phyloP scores from a whole-genome alignment of 805 yeast species.

The Candida krabiensis region DNA sequence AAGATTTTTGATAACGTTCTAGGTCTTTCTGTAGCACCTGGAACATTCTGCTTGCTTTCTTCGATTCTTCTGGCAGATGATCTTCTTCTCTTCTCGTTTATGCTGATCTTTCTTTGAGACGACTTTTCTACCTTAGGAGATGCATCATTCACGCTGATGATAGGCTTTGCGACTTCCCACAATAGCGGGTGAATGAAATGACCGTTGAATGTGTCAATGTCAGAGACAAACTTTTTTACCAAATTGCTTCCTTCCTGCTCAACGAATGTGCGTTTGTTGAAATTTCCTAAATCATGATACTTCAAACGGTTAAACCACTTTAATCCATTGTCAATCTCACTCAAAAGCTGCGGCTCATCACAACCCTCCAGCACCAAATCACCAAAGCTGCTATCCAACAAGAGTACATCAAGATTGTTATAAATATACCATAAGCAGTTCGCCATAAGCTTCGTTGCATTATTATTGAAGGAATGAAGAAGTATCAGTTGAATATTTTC shows the following conservation, averaged over 20 bases:
- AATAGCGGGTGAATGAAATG: slow-evolving; percentile 38
- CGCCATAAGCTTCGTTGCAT: slow-evolving; percentile 55
- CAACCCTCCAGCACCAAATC: slow-evolving; percentile 31
- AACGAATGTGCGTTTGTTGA: slow-evolving; percentile 12
- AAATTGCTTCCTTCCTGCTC: slow-evolving; percentile 29
- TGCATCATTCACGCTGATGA: slow-evolving; percentile 17
- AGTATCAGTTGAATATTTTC: slow-evolving; percentile 63
- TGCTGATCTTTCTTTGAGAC: slow-evolving; percentile 5
- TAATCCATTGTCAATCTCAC: slow-evolving; percentile 32
- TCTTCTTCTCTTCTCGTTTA: slow-evolving; percentile 20
- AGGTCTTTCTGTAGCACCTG: slow-evolving; percentile 21
- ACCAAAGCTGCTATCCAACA: slow-evolving; percentile 45
- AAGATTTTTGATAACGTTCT: slow-evolving; percentile 10
- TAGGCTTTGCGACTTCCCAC: slow-evolving; percentile 29
- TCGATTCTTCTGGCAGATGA: slow-evolving; percentile 25
- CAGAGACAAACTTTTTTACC: slow-evolving; percentile 35
- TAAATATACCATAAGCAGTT: slow-evolving; percentile 69
- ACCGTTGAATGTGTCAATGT: slow-evolving; percentile 39
- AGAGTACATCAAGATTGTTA: slow-evolving; percentile 59
- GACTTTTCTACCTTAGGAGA: slow-evolving; percentile 1
- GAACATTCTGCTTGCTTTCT: slow-evolving; percentile 20
- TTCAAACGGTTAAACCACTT: slow-evolving; percentile 36
- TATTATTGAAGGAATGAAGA: slow-evolving; percentile 49
- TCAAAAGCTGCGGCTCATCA: slow-evolving; percentile 15
- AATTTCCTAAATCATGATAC: slow-evolving; percentile 21